Evolutionary conservation across 2,329 filamentous ascomycete species (phyloP), one percentile per base, ranked within the genome.

Genomic region (Scedosporium dehoogii): DNA sequence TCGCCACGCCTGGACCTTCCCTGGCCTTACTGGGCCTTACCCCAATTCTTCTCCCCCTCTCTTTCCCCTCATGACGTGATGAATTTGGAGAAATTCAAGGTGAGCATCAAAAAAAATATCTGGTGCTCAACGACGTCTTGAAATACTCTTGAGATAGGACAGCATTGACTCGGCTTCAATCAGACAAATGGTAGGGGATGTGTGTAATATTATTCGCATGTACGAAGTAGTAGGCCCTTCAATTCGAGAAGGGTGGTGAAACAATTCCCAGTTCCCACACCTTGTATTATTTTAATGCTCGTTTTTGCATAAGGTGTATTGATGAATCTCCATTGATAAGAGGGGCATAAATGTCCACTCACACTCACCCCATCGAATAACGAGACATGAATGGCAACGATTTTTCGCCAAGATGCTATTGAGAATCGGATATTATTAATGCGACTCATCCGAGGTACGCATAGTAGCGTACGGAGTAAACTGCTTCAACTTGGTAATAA

Each of bases 21-120:
- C 27, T 14, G 23, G 23, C 23, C 18, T 55, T 27, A 9, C 51
- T 55, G 18, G 18, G 12, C 23, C 3, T 55, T 55, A 55, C 51
- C 51, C 51, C 51, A 55, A 55, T 23, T 55, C 18, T 25, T 12
- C 14, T 38, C 23, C 51, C 23, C 51, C 51, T 55, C 18, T 16
- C 12, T 55, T 55, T 55, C 51, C 23, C 51, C 51, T 55, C 51
- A 55, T 55, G 51, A 55, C 51, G 51, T 55, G 51, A 55, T 55
- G 21, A 55, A 23, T 55, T 48, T 55, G 51, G 51, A 55, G 51
- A 55, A 23, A 23, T 55, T 55, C 18, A 5, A 55, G 18, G 18
- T 27, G 18, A 55, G 51, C 6, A 1, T 25, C 1, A 9, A 23
- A 14, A 14, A 55, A 55, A 16, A 55, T 3, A 14, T 14, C 23